These are phyloP conservation scores for Coffea humblotiana DNA, from an alignment of 305 asterid genomes.

Conservation along the genomic window DNA sequence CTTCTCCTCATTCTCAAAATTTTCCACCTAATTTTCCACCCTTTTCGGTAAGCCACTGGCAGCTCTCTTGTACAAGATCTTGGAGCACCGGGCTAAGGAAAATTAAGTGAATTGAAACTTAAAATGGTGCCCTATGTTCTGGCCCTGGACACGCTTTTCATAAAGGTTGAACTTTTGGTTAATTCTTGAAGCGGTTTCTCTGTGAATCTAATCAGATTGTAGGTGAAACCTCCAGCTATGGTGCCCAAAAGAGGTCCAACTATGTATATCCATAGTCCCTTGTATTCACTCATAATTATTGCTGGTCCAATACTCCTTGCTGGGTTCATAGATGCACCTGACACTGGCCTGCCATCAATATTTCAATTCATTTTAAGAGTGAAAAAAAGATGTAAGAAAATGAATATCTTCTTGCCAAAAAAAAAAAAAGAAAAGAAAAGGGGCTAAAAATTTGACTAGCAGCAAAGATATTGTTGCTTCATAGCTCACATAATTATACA, in stretches of 20 bases:
- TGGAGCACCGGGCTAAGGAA: too few relatives aligned
- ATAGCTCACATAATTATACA: not conserved
- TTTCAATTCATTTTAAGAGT: not conserved
- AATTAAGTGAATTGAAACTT: not conserved
- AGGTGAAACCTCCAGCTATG: conserved; percentile 50
- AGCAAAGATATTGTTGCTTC: not conserved
- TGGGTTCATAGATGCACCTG: conserved; percentile 92
- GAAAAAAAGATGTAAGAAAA: too few relatives aligned
- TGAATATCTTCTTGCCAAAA: not conserved
- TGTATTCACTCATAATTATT: conserved; percentile 38
- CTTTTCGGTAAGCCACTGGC: not conserved
- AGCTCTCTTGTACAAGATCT: not conserved
- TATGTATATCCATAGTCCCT: conserved; percentile 67
- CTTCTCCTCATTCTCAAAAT: not conserved
- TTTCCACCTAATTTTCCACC: too few relatives aligned
- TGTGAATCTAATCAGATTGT: conserved; percentile 52
- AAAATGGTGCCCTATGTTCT: too few relatives aligned
- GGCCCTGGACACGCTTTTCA: conserved; percentile 4
- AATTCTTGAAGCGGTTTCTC: conserved; percentile 47
- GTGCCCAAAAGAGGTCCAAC: conserved; percentile 64
- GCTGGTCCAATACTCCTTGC: conserved; percentile 89
- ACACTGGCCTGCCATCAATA: conserved; percentile 53
- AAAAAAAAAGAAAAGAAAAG: not conserved
- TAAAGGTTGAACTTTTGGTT: conserved; percentile 27
- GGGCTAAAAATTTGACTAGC: not conserved